These are phyloP conservation scores for Globisporangium mamillatum DNA, from an alignment of 352 stramenopile species.

Conservation along the genomic window DNA sequence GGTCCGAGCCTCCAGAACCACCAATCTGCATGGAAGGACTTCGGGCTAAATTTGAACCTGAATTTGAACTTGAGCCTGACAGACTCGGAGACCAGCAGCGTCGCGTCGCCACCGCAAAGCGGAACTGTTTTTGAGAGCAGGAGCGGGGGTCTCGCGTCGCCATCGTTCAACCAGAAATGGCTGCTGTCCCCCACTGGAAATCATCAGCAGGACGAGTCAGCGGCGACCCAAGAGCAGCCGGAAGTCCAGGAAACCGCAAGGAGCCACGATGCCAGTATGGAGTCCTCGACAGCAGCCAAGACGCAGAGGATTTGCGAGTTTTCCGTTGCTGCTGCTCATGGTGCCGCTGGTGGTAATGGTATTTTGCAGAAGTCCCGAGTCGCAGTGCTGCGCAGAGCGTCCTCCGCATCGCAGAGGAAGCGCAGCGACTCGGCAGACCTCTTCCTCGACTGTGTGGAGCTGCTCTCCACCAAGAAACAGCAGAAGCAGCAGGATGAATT, in stretches of 20 bases:
- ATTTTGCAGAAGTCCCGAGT: conserved; percentile 49
- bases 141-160: not conserved
- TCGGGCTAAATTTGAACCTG: conserved; percentile 27
- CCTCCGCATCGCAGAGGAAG: conserved; percentile 23
- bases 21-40: conserved; percentile 49
- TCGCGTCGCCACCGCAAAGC: conserved; percentile 6
- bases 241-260: not conserved
- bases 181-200: not conserved
- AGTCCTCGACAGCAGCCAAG: not conserved
- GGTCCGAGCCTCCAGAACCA: conserved; percentile 50
- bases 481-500: not conserved
- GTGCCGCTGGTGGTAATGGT: not conserved
- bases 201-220: not conserved
- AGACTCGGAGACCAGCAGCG: conserved; percentile 23
- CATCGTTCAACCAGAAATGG: conserved; percentile 5
- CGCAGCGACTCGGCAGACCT: conserved; percentile 78
- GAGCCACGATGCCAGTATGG: not conserved
- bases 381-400: conserved; percentile 34
- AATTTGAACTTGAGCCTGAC: conserved; percentile 24
- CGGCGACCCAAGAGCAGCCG: not conserved
- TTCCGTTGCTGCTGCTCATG: not conserved
- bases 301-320: not conserved
- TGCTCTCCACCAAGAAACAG: conserved; percentile 46
- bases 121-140: not conserved
- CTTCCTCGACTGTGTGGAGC: conserved; percentile 79